Evolutionary conservation across 2,329 filamentous ascomycete species (phyloP).

Genomic region (Ophiosphaerella herpotricha): DNA sequence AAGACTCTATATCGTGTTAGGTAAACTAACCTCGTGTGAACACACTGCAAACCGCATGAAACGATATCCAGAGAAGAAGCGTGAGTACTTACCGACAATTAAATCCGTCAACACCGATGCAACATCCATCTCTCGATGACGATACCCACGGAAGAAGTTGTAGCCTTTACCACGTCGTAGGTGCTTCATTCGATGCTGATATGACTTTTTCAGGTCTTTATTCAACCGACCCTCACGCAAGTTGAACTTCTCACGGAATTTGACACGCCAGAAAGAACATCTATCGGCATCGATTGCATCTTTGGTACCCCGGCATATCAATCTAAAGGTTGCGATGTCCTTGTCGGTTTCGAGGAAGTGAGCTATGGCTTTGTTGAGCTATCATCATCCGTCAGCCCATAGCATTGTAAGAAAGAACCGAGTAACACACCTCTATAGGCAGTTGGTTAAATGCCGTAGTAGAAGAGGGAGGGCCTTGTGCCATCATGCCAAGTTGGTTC

Average conservation of each 20-base stretch:
- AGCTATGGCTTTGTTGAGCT: constrained; percentile 51
- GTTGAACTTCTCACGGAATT: constrained; percentile 52
- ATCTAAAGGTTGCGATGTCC: constrained; percentile 50
- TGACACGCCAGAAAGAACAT: constrained; percentile 53
- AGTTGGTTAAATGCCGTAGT: constrained; percentile 36
- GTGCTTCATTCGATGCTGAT: constrained; percentile 36
- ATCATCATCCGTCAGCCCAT: constrained; percentile 2
- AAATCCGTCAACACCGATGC: constrained; percentile 49
- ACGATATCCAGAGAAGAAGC: neutral
- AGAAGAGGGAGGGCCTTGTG: constrained; percentile 3
- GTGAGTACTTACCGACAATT: constrained; percentile 48
- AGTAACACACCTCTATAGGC: constrained; percentile 36
- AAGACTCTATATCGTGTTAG: constrained; percentile 32
- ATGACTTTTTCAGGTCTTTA: constrained; percentile 41
- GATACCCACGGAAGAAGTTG: constrained; percentile 25
- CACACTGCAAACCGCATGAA: neutral
- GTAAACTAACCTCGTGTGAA: neutral
- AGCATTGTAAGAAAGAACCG: neutral
- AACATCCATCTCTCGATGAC: constrained; percentile 36
- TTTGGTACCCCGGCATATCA: constrained; percentile 46
- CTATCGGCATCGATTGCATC: constrained; percentile 48
- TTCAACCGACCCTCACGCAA: constrained; percentile 24
- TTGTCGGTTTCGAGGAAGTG: constrained; percentile 45
- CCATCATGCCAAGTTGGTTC: constrained; percentile 10
- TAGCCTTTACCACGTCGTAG: constrained; percentile 22